phyloP scores from a whole-genome alignment of 257 asterid species.

The Avicennia marina region DNA sequence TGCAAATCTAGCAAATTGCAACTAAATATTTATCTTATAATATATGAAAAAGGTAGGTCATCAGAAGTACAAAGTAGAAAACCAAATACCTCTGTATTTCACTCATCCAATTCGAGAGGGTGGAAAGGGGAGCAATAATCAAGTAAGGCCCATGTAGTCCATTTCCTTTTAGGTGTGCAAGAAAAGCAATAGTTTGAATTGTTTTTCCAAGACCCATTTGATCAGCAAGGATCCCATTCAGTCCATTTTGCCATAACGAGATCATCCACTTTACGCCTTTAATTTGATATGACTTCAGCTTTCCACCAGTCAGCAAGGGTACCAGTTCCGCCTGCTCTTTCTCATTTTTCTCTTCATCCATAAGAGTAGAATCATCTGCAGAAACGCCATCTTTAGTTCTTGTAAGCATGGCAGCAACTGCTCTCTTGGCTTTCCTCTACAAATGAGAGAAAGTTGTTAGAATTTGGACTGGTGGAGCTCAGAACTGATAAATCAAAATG shows the following conservation, averaged over 20 bases:
- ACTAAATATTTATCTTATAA: conserved; percentile 5
- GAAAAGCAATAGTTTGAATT: conserved; percentile 91
- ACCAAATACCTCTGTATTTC: conserved; percentile 65
- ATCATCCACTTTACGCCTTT: conserved; percentile 99
- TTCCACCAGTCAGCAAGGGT: conserved; percentile 93
- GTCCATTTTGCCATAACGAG: conserved; percentile 98
- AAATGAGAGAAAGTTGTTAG: conserved; percentile 9
- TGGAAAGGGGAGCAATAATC: conserved; percentile 92
- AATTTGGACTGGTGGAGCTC: conserved; percentile 2
- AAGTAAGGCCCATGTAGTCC: conserved; percentile 90
- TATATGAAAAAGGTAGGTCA: neutral
- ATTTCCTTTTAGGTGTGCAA: conserved; percentile 94
- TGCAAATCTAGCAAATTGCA: conserved; percentile 49
- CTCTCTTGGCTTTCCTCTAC: conserved; percentile 85
- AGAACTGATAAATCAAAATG: neutral
- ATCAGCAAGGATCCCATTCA: conserved; percentile 98
- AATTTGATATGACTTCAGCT: conserved; percentile 80
- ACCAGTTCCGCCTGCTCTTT: conserved; percentile 88
- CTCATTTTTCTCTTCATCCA: conserved; percentile 63
- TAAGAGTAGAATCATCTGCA: conserved; percentile 55
- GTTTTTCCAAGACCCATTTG: conserved; percentile 99
- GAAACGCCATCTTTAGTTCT: conserved; percentile 65
- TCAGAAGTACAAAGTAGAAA: conserved; percentile 10
- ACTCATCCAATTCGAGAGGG: conserved; percentile 94
- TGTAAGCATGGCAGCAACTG: conserved; percentile 93